A percentile compares a stretch with the other conserved stretches of the same genome.
Conservation (phyloP, 2,329 filamentous ascomycete species). For the Aspergillus ustus region DNA sequence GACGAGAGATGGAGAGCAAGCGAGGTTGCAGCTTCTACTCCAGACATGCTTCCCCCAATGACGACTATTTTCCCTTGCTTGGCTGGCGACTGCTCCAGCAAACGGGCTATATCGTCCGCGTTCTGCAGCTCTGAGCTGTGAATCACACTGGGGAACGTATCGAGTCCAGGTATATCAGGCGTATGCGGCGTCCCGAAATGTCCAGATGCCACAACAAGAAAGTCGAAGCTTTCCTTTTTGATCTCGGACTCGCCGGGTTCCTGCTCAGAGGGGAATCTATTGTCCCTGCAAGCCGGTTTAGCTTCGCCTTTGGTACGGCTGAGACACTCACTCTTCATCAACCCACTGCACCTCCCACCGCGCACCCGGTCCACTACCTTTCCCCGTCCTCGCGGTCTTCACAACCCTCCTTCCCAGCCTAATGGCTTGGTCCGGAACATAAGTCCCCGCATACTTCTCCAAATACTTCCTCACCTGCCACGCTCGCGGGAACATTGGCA, state of each 20-base stretch:
- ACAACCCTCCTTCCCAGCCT: constrained; percentile 54
- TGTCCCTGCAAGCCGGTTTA: not conserved
- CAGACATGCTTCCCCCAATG: constrained; percentile 82
- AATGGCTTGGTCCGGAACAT: constrained; percentile 55
- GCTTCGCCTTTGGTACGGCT: not conserved
- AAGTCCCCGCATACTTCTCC: constrained; percentile 64
- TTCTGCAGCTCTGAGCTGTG: constrained; percentile 72
- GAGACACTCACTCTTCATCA: constrained; percentile 23
- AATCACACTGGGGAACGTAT: constrained; percentile 51
- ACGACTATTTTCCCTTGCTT: constrained; percentile 68
- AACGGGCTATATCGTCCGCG: constrained; percentile 41
- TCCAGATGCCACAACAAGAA: constrained; percentile 73
- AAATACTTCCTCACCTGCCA: constrained; percentile 79
- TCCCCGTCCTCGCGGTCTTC: constrained; percentile 28
- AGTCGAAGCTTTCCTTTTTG: constrained; percentile 61
- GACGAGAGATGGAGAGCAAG: constrained; percentile 74
- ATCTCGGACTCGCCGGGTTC: constrained; percentile 9
- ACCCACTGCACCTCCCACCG: constrained; percentile 47
- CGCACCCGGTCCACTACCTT: constrained; percentile 26
- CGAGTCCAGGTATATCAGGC: constrained; percentile 49
- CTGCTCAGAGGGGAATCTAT: not conserved
- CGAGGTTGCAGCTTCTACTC: constrained; percentile 74
- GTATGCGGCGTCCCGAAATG: constrained; percentile 71
- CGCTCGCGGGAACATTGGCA: constrained; percentile 72
- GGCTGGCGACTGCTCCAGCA: constrained; percentile 11